Base-by-base conservation (phyloP, 1,284 basidiomycete species). In the Malassezia sympodialis region DNA sequence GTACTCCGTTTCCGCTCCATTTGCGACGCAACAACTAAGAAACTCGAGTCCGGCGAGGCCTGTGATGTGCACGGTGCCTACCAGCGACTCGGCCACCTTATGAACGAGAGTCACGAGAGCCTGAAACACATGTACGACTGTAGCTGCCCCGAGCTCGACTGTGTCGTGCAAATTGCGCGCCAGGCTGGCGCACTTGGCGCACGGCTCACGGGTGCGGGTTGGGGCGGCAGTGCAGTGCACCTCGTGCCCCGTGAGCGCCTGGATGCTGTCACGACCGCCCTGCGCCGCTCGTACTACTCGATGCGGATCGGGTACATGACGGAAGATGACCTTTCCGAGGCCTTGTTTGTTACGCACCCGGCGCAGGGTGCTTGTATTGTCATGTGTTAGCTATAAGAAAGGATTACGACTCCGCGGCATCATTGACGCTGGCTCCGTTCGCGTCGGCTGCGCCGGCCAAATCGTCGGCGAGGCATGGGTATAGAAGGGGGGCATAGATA, bases 171-270 rank as follows among this genome's bases (percentile, higher is more conserved):
- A 7, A 66, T 73, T n/a, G 69, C 69, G 3, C 62, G 66, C 34
- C 21, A 50, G 26, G 61, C 64, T 49, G 72, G 72, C 8, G 58
- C 68, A 14, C 39, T 72, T 21, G 72, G 70, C 14, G 61, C 64
- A 19, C 60, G 72, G 3, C 43, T 69, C 27, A 72, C 69, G 0
- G 70, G 72, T 8, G 72, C 72, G 0, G 72, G 72, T 3, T 74
- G 72, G 72, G 72, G 72, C 19, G 72, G 72, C 2, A 69, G 65
- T 37, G 67, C 70, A 11, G 70, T 74, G 10, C 63, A 65, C 26
- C 56, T 74, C 26, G 69, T 74, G 2, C 66, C 67, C n/a, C 60
- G 64, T 21, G 53, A 54, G 19, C 59, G 65, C n/a, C 58, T 70
- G 1, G 40, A 59, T 31, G 44, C 51, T 1, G 60, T 74, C 14